Conservation (phyloP, 1,139 yeast genomes). For the Scheffersomyces titani region DNA sequence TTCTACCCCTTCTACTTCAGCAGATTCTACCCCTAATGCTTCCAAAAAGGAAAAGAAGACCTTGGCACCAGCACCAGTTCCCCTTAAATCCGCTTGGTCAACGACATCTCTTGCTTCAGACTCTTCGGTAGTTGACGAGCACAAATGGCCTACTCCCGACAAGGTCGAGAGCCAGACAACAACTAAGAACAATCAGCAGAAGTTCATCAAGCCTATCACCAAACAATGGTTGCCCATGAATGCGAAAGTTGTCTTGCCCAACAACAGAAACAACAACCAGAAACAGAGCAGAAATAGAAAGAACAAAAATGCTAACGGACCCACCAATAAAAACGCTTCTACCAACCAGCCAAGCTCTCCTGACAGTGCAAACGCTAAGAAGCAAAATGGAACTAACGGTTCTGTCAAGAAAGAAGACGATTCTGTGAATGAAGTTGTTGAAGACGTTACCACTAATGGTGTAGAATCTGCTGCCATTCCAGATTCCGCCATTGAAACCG, state of each 20-base stretch:
- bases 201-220: conserved; percentile 58
- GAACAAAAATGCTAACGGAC: conserved; percentile 24
- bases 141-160: conserved; percentile 64
- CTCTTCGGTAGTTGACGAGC: conserved; percentile 37
- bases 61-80: conserved; percentile 79
- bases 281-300: conserved; percentile 36
- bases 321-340: conserved; percentile 7
- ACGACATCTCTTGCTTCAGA: conserved; percentile 27
- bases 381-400: conserved; percentile 4
- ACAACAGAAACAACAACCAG: conserved; percentile 26
- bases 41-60: conserved; percentile 35
- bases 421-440: conserved; percentile 10
- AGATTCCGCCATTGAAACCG: not conserved
- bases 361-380: conserved; percentile 9
- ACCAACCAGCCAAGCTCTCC: conserved; percentile 7
- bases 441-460: not conserved
- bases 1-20: conserved; percentile 6
- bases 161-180: conserved; percentile 24
- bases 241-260: conserved; percentile 64
- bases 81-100: conserved; percentile 68
- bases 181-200: conserved; percentile 39
- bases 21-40: conserved; percentile 5
- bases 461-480: not conserved
- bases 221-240: conserved; percentile 91
- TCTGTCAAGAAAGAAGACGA: conserved; percentile 1